Evolutionary conservation across 2,329 filamentous ascomycete species (phyloP).

Genomic region (Aspergillus glaucus): DNA sequence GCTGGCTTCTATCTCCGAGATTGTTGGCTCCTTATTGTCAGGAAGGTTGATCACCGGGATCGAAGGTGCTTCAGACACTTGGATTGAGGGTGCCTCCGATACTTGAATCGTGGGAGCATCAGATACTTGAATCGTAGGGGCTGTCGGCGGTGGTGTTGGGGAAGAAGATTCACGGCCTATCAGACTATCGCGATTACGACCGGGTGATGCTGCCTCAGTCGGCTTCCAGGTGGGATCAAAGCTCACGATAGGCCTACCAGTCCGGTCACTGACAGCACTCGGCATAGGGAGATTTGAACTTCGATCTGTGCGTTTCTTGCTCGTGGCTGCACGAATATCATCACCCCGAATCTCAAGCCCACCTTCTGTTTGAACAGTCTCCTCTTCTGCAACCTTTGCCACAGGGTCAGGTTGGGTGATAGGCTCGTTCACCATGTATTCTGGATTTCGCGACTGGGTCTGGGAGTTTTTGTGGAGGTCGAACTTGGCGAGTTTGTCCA

Average conservation of each 20-base stretch:
- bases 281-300: conserved; percentile 83
- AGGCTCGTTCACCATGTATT: conserved; percentile 64
- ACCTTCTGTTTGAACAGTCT: conserved; percentile 59
- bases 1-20: conserved; percentile 27
- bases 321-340: conserved; percentile 84
- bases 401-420: conserved; percentile 23
- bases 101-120: conserved; percentile 40
- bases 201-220: conserved; percentile 38
- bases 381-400: conserved; percentile 25
- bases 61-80: conserved; percentile 36
- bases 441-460: conserved; percentile 72
- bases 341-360: conserved; percentile 78
- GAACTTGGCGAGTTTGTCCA: conserved; percentile 46
- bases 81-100: conserved; percentile 39
- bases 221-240: conserved; percentile 78
- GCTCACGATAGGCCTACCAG: conserved; percentile 92
- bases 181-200: conserved; percentile 12
- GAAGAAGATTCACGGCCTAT: conserved; percentile 17
- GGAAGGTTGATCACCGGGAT: conserved; percentile 48
- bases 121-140: conserved; percentile 48
- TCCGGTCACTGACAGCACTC: conserved; percentile 81
- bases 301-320: conserved; percentile 78
- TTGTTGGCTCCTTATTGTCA: conserved; percentile 37
- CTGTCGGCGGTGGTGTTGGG: conserved; percentile 39
- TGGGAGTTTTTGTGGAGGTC: conserved; percentile 84